These are phyloP conservation scores for Talaromyces sp. DNA, from an alignment of 2,329 filamentous ascomycete species.

Conservation along the genomic window DNA sequence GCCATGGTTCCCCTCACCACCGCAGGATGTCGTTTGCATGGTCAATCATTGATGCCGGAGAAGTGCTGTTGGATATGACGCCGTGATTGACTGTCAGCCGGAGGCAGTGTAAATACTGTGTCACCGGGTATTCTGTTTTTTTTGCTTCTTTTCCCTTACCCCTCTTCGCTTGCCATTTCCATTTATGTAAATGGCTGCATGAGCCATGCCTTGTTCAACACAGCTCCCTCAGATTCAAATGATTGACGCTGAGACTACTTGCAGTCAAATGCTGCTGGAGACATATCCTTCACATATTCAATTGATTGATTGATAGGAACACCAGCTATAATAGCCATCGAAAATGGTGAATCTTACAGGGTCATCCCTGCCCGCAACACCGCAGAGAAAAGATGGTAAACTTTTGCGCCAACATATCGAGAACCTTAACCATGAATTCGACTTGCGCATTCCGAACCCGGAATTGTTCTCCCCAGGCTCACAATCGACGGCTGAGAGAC, in stretches of 20 bases:
- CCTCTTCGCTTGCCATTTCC: neutral
- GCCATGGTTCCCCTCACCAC: neutral
- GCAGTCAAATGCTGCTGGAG: neutral
- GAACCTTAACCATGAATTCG: constrained; percentile 10
- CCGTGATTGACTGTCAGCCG: neutral
- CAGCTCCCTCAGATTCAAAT: neutral
- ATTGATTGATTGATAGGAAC: neutral
- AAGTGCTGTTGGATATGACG: neutral
- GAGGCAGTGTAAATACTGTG: neutral
- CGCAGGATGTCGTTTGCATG: neutral
- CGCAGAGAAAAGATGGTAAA: constrained; percentile 6
- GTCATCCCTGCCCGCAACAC: constrained; percentile 2
- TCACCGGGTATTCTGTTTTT: neutral
- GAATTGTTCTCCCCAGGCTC: constrained; percentile 7
- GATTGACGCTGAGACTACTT: neutral
- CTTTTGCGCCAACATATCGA: constrained; percentile 8
- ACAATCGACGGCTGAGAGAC: constrained; percentile 2
- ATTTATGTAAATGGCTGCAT: neutral
- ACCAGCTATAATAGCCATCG: too few relatives aligned
- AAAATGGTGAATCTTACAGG: neutral
- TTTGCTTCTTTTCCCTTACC: neutral
- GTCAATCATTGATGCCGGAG: neutral
- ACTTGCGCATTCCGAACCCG: constrained; percentile 10
- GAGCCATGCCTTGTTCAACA: neutral
- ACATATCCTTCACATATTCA: neutral